These are phyloP conservation scores for Penicillium paradoxum DNA, from an alignment of 495 filamentous ascomycete genomes.

Conservation along the genomic window DNA sequence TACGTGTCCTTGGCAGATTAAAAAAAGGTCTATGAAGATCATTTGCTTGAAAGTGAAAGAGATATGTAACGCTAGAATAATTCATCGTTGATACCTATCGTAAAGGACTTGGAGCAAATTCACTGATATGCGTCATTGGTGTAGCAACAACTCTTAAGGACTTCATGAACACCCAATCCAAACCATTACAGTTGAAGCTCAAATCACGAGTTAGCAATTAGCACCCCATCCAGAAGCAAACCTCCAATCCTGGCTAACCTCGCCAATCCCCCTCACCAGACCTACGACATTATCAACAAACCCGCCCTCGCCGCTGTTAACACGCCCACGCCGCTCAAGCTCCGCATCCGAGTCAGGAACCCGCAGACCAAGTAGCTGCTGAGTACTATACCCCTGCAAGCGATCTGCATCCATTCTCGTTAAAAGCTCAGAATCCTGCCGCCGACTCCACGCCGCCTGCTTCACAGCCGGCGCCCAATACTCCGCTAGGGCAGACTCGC, in stretches of 20 bases:
- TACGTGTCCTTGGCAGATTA: too few relatives aligned
- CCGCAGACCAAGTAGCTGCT: slow-evolving; percentile 15
- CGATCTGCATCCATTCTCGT: slow-evolving; percentile 24
- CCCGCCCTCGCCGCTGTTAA: slow-evolving; percentile 25
- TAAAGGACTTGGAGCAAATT: too few relatives aligned
- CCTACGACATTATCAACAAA: slow-evolving; percentile 29
- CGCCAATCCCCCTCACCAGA: slow-evolving; percentile 25
- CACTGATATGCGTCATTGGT: too few relatives aligned
- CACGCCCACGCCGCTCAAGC: slow-evolving; percentile 21
- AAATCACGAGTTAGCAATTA: slow-evolving; percentile 13
- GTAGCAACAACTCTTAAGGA: too few relatives aligned
- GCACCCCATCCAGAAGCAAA: slow-evolving; percentile 28
- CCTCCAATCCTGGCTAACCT: slow-evolving; percentile 24
- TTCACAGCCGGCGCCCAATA: slow-evolving; percentile 38
- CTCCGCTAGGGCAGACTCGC: slow-evolving; percentile 28
- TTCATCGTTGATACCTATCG: too few relatives aligned
- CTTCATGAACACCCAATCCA: too few relatives aligned
- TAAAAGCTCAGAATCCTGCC: slow-evolving; percentile 11
- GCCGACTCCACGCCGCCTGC: slow-evolving; percentile 29
- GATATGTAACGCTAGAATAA: too few relatives aligned
- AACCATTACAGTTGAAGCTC: too few relatives aligned
- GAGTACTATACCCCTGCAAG: slow-evolving; percentile 15
- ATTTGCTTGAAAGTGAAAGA: too few relatives aligned
- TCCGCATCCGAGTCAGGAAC: slow-evolving; percentile 18
- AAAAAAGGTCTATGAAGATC: too few relatives aligned